Base-by-base conservation (phyloP, 2,329 filamentous ascomycete species). In the Falciphora oryzae region DNA sequence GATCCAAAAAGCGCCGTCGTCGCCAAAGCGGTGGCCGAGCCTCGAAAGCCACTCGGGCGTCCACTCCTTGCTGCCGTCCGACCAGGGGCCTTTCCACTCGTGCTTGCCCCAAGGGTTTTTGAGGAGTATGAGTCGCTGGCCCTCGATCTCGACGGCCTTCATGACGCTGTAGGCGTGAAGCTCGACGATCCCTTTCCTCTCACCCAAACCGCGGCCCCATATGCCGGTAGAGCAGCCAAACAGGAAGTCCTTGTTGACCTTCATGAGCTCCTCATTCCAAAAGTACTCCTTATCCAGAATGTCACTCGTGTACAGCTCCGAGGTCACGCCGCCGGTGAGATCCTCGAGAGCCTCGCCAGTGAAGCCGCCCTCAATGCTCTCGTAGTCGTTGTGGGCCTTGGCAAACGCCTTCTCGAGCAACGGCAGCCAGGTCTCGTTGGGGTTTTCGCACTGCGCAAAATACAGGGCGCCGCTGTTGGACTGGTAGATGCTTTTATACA, bases 231-330 rank as follows among this genome's bases (percentile, higher is more conserved):
- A 84, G 70, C 88, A 90, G n/a, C 89, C 88, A 69, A 91, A 91
- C 10, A 92, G 77, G 70, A 95, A 96, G 62, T 92, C 88, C 64
- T 92, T 78, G 73, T 96, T 95, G 65, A 93, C 91, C 67, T 89
- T 87, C 75, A 88, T 85, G 29, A 96, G 82, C 73, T 95, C 90
- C 53, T 94, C 87, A 1, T 83, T 85, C 93, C 92, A 96, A 73
- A 96, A 96, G 28, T 86, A 83, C 62, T 96, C 88, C 68, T 89
- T 89, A 71, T 95, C 88, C 4, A 92, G 81, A 50, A 93, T 90
- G 70, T 92, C 89, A 0, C 85, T 85, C 1, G 86, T 85, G 59
- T 89, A 83, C 14, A 92, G 75, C 71, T 90, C 86, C 0, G 86
- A 88, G 0, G 88, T 90, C 16, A 92, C 87, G 31, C 89, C 89